phyloP scores from a whole-genome alignment of 495 filamentous ascomycete species.

The Aspergillus incahuasiensis region DNA sequence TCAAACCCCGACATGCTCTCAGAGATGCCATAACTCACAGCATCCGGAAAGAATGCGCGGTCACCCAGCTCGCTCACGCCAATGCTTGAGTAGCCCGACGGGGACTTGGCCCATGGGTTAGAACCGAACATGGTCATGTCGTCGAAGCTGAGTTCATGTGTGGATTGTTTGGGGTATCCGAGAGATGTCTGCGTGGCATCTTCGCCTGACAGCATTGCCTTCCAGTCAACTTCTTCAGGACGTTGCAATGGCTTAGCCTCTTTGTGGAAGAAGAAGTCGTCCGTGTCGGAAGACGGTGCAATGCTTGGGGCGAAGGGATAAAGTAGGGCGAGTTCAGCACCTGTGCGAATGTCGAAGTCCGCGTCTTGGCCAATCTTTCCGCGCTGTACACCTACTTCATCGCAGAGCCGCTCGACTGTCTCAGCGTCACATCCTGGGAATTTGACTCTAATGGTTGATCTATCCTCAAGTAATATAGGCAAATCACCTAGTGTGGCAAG shows the following conservation, averaged over 20 bases:
- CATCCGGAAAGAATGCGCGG: slow-evolving; percentile 36
- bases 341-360: slow-evolving; percentile 59
- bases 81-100: slow-evolving; percentile 50
- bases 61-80: slow-evolving; percentile 51
- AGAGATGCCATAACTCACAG: slow-evolving; percentile 30
- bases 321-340: slow-evolving; percentile 65
- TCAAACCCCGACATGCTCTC: slow-evolving; percentile 59
- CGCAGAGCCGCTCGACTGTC: slow-evolving; percentile 77
- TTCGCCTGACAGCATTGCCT: slow-evolving; percentile 52
- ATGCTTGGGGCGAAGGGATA: slow-evolving; percentile 79
- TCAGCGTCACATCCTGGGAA: slow-evolving; percentile 88
- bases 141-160: slow-evolving; percentile 41
- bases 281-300: slow-evolving; percentile 28
- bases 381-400: slow-evolving; percentile 75
- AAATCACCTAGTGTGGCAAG: slow-evolving; percentile 75
- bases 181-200: slow-evolving; percentile 21
- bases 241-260: slow-evolving; percentile 21
- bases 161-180: slow-evolving; percentile 20
- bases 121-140: slow-evolving; percentile 41
- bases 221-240: slow-evolving; percentile 48
- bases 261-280: slow-evolving; percentile 32
- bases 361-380: slow-evolving; percentile 77
- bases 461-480: slow-evolving; percentile 64
- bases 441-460: slow-evolving; percentile 66
- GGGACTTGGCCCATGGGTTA: slow-evolving; percentile 47